Percentiles rank a stretch among this genome's conserved stretches.
Conservation (phyloP, 2,329 filamentous ascomycete genomes). For the Paraphaeosphaeria sporulosa region DNA sequence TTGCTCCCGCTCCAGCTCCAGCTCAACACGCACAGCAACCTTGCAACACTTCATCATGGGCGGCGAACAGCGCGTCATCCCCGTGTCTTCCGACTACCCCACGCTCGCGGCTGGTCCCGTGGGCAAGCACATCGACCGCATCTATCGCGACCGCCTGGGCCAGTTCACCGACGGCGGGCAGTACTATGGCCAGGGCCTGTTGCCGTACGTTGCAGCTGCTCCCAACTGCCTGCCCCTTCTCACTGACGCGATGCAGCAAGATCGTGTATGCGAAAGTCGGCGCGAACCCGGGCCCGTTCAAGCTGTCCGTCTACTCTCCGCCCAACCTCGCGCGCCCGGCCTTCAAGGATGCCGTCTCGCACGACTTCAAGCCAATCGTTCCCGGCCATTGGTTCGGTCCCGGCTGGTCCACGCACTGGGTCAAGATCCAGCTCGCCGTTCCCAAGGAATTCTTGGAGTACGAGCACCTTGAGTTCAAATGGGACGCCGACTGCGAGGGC, state of each 20-base stretch:
- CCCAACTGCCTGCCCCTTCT: neutral
- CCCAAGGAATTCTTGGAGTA: slow-evolving; percentile 76
- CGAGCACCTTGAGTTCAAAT: slow-evolving; percentile 90
- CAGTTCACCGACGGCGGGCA: slow-evolving; percentile 78
- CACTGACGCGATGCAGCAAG: slow-evolving; percentile 61
- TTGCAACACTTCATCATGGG: slow-evolving; percentile 37
- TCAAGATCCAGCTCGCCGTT: slow-evolving; percentile 81
- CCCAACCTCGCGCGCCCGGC: slow-evolving; percentile 80
- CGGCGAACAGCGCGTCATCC: slow-evolving; percentile 42
- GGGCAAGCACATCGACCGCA: slow-evolving; percentile 70
- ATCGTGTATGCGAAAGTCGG: slow-evolving; percentile 71
- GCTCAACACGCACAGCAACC: slow-evolving; percentile 13
- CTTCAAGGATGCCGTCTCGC: slow-evolving; percentile 82
- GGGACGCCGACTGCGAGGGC: slow-evolving; percentile 96
- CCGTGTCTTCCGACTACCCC: slow-evolving; percentile 40
- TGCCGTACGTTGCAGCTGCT: slow-evolving; percentile 62
- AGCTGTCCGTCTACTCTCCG: slow-evolving; percentile 85
- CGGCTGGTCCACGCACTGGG: slow-evolving; percentile 98
- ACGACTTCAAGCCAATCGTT: slow-evolving; percentile 76
- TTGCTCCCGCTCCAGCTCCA: slow-evolving; percentile 11
- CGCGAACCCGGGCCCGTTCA: slow-evolving; percentile 75
- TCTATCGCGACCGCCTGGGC: slow-evolving; percentile 83
- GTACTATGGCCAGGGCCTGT: slow-evolving; percentile 77
- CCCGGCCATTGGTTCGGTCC: slow-evolving; percentile 87
- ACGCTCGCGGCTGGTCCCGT: slow-evolving; percentile 46